Percentiles rank a stretch among this genome's conserved stretches.
phyloP scores from a whole-genome alignment of 148 eudicot species.

The Hydrangea macrophylla region DNA sequence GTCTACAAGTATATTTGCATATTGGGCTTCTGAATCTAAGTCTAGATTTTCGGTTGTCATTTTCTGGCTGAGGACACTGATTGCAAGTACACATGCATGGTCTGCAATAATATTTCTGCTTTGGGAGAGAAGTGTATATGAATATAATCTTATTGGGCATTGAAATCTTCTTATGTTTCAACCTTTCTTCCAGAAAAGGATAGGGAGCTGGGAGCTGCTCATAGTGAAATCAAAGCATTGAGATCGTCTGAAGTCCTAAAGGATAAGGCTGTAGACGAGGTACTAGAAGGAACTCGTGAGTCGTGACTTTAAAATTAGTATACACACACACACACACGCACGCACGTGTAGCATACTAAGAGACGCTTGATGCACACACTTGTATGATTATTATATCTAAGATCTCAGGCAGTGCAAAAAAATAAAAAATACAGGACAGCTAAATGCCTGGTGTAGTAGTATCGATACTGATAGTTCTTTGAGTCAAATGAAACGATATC shows the following conservation, averaged over 20 bases:
- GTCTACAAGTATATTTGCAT: too few species aligned
- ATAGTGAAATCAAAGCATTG: conserved; percentile 68
- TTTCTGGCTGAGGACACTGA: too few species aligned
- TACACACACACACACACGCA: neutral
- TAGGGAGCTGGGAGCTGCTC: conserved; percentile 58
- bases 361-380: neutral
- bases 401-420: neutral
- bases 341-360: neutral
- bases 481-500: too few species aligned
- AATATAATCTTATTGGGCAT: too few species aligned
- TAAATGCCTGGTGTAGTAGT: neutral
- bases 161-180: too few species aligned
- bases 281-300: conserved; percentile 7
- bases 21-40: too few species aligned
- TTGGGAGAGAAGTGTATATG: too few species aligned
- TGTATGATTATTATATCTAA: neutral
- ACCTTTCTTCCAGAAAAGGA: conserved; percentile 55
- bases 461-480: too few species aligned
- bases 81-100: too few species aligned
- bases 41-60: too few species aligned
- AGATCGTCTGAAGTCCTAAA: conserved; percentile 54
- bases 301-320: neutral
- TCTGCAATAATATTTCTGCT: too few species aligned
- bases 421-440: neutral
- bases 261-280: conserved; percentile 87